These are phyloP conservation scores for Candida caryicola DNA, from an alignment of 805 yeast genomes.

Conservation along the genomic window DNA sequence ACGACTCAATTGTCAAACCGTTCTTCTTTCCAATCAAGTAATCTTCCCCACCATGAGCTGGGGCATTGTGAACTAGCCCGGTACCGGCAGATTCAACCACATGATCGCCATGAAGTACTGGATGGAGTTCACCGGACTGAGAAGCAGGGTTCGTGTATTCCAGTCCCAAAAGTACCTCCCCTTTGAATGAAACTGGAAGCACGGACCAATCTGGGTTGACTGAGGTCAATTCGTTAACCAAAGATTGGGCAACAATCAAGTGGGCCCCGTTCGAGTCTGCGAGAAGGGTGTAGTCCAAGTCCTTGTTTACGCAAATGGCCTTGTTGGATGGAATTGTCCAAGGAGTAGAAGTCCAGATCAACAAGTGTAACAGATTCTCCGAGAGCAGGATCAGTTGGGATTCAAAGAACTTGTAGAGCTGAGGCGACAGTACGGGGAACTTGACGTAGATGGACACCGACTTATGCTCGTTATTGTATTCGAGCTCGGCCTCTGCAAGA, in stretches of 20 bases:
- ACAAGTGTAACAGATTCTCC: slow-evolving; percentile 16
- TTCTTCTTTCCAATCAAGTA: slow-evolving; percentile 63
- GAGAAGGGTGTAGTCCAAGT: slow-evolving; percentile 54
- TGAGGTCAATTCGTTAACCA: slow-evolving; percentile 38
- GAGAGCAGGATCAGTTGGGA: not conserved
- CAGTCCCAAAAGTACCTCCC: slow-evolving; percentile 25
- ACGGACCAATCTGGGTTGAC: slow-evolving; percentile 18
- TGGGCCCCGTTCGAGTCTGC: slow-evolving; percentile 33
- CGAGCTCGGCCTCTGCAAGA: slow-evolving; percentile 93
- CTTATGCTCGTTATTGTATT: slow-evolving; percentile 69
- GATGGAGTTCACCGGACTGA: slow-evolving; percentile 36
- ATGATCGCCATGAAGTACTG: slow-evolving; percentile 75
- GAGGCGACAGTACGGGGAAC: slow-evolving; percentile 46
- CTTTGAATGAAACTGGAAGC: slow-evolving; percentile 14
- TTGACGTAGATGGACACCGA: slow-evolving; percentile 68
- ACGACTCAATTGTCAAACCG: slow-evolving; percentile 61
- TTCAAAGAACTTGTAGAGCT: slow-evolving; percentile 16
- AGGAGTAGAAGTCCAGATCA: slow-evolving; percentile 98
- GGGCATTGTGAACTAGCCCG: slow-evolving; percentile 95
- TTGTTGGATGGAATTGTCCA: slow-evolving; percentile 92
- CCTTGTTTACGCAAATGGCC: slow-evolving; percentile 71
- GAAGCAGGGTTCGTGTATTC: slow-evolving; percentile 58
- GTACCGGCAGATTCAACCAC: slow-evolving; percentile 84
- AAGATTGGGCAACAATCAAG: slow-evolving; percentile 55
- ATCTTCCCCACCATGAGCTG: slow-evolving; percentile 97